Percentiles rank a stretch among this genome's conserved stretches.
Conservation (phyloP, 2,329 filamentous ascomycete genomes). For the Clonostachys byssicola region DNA sequence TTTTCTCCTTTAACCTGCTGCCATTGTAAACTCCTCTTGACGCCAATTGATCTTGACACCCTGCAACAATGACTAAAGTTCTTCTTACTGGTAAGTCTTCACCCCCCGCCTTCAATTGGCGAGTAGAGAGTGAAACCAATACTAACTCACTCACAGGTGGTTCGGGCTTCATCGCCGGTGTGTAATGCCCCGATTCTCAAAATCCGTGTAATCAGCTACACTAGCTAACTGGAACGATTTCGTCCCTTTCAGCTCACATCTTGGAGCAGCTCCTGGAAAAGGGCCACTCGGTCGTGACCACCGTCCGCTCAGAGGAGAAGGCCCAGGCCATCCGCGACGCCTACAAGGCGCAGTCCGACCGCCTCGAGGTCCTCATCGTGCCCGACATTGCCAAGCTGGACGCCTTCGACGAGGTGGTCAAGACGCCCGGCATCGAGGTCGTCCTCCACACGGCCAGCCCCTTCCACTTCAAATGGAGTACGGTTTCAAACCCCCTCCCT, state of each 20-base stretch:
- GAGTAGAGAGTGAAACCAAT: not conserved
- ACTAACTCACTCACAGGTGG: conserved; percentile 15
- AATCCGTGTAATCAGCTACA: not conserved
- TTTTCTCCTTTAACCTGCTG: too few species aligned
- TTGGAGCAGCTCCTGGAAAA: conserved; percentile 47
- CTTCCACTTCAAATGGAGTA: conserved; percentile 48
- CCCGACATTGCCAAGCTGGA: conserved; percentile 70
- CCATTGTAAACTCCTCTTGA: too few species aligned
- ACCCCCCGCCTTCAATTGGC: not conserved
- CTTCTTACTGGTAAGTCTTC: conserved; percentile 19
- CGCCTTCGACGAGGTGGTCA: conserved; percentile 66
- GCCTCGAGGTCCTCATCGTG: conserved; percentile 56
- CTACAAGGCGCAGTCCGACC: conserved; percentile 34
- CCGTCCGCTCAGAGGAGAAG: conserved; percentile 50
- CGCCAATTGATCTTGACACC: not conserved
- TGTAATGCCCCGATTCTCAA: conserved; percentile 2
- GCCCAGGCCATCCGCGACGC: conserved; percentile 45
- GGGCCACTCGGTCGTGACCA: conserved; percentile 49
- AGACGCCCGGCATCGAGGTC: conserved; percentile 43
- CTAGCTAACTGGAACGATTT: not conserved
- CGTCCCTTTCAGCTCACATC: conserved; percentile 40
- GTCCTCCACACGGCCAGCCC: conserved; percentile 60
- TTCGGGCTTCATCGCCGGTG: conserved; percentile 28
- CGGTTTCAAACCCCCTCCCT: conserved; percentile 3
- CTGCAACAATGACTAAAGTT: conserved; percentile 18